A percentile compares a stretch with the other conserved stretches of the same genome.
These are phyloP conservation scores for Tuber calosporum DNA, from an alignment of 495 filamentous ascomycete species.

Conservation along the genomic window DNA sequence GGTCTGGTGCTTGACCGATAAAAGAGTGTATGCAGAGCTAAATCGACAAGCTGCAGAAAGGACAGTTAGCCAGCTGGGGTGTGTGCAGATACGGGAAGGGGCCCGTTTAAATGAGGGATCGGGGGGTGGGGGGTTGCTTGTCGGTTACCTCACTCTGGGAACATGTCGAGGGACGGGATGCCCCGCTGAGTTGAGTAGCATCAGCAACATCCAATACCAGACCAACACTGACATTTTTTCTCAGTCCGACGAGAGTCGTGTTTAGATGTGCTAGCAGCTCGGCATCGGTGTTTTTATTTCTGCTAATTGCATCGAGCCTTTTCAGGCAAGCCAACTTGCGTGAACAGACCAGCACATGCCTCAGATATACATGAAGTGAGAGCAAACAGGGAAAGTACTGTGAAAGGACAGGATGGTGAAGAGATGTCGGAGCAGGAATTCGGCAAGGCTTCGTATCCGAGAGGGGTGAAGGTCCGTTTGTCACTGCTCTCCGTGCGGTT, in stretches of 20 bases:
- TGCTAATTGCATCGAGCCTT: conserved; percentile 42
- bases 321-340: conserved; percentile 51
- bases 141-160: conserved; percentile 24
- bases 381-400: conserved; percentile 64
- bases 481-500: conserved; percentile 14
- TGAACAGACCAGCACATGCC: conserved; percentile 49
- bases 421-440: conserved; percentile 20
- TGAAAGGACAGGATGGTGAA: conserved; percentile 61
- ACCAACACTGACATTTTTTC: conserved; percentile 44
- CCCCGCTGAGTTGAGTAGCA: conserved; percentile 30
- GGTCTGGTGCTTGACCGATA: conserved; percentile 44
- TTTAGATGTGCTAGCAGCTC: conserved; percentile 29
- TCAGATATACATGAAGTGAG: conserved; percentile 65
- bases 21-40: conserved; percentile 70
- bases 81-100: neutral
- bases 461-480: conserved; percentile 6
- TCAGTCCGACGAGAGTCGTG: conserved; percentile 33
- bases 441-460: neutral
- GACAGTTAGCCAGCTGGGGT: conserved; percentile 12
- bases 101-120: neutral
- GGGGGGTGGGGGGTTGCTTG: too few species aligned
- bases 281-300: conserved; percentile 21
- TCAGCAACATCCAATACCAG: conserved; percentile 47
- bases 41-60: conserved; percentile 66
- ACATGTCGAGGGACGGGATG: conserved; percentile 14